Conservation (phyloP, 2,329 filamentous ascomycete genomes). For the Talaromyces sp. region DNA sequence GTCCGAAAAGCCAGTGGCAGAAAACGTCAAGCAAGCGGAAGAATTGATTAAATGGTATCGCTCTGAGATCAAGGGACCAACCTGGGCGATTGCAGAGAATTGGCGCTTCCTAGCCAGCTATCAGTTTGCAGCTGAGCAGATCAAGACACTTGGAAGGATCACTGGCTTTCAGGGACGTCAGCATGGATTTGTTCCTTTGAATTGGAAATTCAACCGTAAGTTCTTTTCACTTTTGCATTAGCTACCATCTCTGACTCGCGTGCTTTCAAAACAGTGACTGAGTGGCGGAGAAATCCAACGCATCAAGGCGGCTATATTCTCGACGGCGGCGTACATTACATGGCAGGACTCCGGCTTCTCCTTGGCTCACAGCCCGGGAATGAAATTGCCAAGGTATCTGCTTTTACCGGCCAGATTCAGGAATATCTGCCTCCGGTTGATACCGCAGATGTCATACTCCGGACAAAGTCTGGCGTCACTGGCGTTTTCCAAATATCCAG, state of each 20-base stretch:
- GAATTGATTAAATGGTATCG: conserved; percentile 50
- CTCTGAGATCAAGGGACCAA: conserved; percentile 33
- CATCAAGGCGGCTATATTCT: conserved; percentile 58
- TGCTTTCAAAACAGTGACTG: conserved; percentile 34
- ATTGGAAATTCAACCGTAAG: conserved; percentile 51
- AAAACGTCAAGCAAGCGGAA: conserved; percentile 48
- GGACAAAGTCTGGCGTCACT: conserved; percentile 43
- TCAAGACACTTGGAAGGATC: conserved; percentile 44
- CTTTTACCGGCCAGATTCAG: conserved; percentile 47
- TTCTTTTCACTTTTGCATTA: neutral
- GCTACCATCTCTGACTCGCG: neutral
- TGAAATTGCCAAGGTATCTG: conserved; percentile 40
- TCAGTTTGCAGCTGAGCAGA: conserved; percentile 40
- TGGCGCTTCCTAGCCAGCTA: conserved; percentile 50
- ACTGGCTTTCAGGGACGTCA: conserved; percentile 48
- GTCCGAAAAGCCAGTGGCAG: conserved; percentile 54
- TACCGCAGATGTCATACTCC: conserved; percentile 50
- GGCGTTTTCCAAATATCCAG: conserved; percentile 48
- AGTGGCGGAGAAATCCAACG: conserved; percentile 52
- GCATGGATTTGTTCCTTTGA: conserved; percentile 40
- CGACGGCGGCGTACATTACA: conserved; percentile 54
- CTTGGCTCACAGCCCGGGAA: conserved; percentile 36
- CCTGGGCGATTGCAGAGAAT: conserved; percentile 54
- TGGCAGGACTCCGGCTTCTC: conserved; percentile 48
- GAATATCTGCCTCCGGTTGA: conserved; percentile 52